Percentiles rank a stretch among this genome's conserved stretches.
These are phyloP conservation scores for Hemerocallis citrina DNA, from an alignment of 106 monocot genomes.

Conservation along the genomic window DNA sequence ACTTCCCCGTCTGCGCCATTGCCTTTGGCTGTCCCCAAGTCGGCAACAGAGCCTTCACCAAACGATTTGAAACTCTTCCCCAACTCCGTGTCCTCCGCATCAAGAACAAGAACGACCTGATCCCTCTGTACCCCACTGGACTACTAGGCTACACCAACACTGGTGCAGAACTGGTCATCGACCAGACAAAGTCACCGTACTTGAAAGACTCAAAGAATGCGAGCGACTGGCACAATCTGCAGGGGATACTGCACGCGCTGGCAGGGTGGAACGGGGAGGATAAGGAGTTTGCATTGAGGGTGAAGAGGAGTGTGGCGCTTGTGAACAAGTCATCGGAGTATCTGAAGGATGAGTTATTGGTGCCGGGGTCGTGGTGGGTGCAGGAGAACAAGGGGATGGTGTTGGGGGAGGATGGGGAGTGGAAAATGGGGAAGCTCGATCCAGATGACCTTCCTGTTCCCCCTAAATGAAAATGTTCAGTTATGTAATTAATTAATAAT, in stretches of 20 bases:
- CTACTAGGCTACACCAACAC: constrained; percentile 43
- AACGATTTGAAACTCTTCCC: constrained; percentile 13
- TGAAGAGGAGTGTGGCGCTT: constrained; percentile 61
- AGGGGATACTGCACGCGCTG: constrained; percentile 66
- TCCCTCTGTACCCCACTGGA: constrained; percentile 50
- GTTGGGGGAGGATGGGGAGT: constrained; percentile 43
- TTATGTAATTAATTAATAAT: no score
- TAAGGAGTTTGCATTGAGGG: constrained; percentile 52
- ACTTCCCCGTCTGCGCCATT: constrained; percentile 53
- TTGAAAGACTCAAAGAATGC: constrained; percentile 47
- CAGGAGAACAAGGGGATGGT: constrained; percentile 92
- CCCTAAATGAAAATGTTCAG: no score
- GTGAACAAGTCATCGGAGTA: constrained; percentile 63
- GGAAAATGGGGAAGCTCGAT: constrained; percentile 22
- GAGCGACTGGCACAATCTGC: constrained; percentile 60
- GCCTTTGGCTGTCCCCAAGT: constrained; percentile 77
- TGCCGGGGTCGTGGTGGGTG: constrained; percentile 72
- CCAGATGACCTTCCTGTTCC: background rate
- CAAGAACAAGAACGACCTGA: constrained; percentile 48
- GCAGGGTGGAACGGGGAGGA: constrained; percentile 53
- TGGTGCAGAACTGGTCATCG: constrained; percentile 42
- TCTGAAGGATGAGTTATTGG: constrained; percentile 50
- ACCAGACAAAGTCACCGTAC: constrained; percentile 44
- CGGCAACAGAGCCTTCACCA: constrained; percentile 52
- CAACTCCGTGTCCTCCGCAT: constrained; percentile 43